Evolutionary conservation across 2,329 filamentous ascomycete genomes (phyloP).

Genomic region (Fusarium mangiferae): DNA sequence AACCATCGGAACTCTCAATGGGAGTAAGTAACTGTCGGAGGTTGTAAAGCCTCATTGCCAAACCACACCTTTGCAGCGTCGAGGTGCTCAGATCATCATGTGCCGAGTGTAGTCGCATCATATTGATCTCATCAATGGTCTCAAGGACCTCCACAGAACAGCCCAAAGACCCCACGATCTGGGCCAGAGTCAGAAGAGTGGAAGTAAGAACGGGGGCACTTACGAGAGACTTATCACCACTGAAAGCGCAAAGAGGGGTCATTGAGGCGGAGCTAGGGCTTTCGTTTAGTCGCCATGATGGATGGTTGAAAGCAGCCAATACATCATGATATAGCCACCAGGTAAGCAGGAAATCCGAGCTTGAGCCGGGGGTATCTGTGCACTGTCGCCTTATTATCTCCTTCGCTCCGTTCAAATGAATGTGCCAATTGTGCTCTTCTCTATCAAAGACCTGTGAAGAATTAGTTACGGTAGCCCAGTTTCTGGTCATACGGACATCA

Average conservation of each 20-base stretch:
- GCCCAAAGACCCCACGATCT: neutral
- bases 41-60: neutral
- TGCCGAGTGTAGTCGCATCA: neutral
- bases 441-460: neutral
- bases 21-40: neutral
- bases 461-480: neutral
- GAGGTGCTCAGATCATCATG: neutral
- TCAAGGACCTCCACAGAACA: neutral
- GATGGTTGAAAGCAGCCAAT: neutral
- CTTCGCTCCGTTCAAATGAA: neutral
- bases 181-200: neutral
- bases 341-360: neutral
- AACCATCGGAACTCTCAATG: neutral
- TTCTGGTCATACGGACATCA: neutral
- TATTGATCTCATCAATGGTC: neutral
- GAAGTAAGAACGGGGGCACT: neutral
- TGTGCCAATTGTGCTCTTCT: neutral
- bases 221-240: neutral
- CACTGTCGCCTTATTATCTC: neutral
- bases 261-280: too few relatives aligned
- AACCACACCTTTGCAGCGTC: neutral
- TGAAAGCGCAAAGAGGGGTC: neutral
- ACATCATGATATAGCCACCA: neutral
- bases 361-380: rapidly evolving
- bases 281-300: neutral